phyloP scores from a whole-genome alignment of 306 rosid species.

The Quercus engelmannii region DNA sequence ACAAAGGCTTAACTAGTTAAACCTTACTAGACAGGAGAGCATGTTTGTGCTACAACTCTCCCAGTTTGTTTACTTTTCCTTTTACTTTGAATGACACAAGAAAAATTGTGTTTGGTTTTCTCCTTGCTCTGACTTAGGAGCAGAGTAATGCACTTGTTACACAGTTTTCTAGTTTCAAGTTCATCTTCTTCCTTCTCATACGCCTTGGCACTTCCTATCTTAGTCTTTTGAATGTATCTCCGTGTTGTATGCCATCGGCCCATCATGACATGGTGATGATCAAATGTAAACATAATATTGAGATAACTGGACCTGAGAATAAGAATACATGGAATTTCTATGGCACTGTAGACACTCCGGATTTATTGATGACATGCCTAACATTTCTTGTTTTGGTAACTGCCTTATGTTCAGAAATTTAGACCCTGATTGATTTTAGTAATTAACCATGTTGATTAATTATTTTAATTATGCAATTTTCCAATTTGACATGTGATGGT shows the following conservation, averaged over 20 bases:
- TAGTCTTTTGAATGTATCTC: neutral
- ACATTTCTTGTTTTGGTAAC: neutral
- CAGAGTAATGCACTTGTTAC: slow-evolving; percentile 17
- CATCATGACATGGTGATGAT: slow-evolving; percentile 10
- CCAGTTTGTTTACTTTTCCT: slow-evolving; percentile 22
- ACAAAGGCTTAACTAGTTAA: slow-evolving; percentile 32
- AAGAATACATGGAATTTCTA: neutral
- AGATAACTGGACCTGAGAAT: slow-evolving; percentile 17
- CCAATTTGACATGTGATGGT: too few species aligned
- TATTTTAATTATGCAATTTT: too few species aligned
- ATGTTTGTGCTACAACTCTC: slow-evolving; percentile 37
- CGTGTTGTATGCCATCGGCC: slow-evolving; percentile 16
- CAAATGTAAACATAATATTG: slow-evolving; percentile 19
- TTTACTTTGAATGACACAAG: slow-evolving; percentile 32
- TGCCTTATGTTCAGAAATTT: too few species aligned
- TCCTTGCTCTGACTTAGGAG: slow-evolving; percentile 29
- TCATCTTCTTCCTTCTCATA: slow-evolving; percentile 2
- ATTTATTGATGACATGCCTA: neutral
- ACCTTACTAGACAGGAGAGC: slow-evolving; percentile 32
- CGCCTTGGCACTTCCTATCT: slow-evolving; percentile 17
- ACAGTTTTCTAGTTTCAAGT: slow-evolving; percentile 19
- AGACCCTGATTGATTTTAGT: too few species aligned
- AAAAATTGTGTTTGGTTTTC: slow-evolving; percentile 33
- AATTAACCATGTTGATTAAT: too few species aligned
- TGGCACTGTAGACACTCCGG: neutral